A percentile compares a stretch with the other conserved stretches of the same genome.
Evolutionary conservation across 2,329 filamentous ascomycete species (phyloP).

Genomic region (Pleurostoma richardsiae): DNA sequence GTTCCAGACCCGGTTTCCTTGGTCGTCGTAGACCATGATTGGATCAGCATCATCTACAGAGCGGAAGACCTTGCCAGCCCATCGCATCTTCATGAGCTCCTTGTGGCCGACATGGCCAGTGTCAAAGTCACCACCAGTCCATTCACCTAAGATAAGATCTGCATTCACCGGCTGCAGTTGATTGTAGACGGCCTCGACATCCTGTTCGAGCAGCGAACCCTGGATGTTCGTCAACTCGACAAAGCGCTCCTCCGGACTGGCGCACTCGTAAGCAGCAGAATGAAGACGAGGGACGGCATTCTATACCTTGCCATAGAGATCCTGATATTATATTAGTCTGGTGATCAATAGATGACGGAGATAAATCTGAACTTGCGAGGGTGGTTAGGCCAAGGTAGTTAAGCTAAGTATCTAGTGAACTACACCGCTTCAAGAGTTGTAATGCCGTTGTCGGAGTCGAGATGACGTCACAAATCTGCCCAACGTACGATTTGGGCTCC

Average conservation of each 20-base stretch:
- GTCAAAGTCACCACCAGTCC: slow-evolving; percentile 19
- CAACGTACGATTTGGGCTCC: too few relatives aligned
- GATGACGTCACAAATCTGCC: too few relatives aligned
- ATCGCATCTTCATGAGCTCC: slow-evolving; percentile 16
- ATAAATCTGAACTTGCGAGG: too few relatives aligned
- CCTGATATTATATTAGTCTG: too few relatives aligned
- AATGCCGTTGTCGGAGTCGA: too few relatives aligned
- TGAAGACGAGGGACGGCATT: too few relatives aligned
- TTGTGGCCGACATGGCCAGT: slow-evolving; percentile 17
- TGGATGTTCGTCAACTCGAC: not conserved
- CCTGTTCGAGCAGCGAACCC: not conserved
- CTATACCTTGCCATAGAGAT: too few relatives aligned
- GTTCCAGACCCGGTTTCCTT: slow-evolving; percentile 6
- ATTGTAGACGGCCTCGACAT: slow-evolving; percentile 7
- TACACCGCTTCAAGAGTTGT: too few relatives aligned
- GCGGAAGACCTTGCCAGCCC: slow-evolving; percentile 23
- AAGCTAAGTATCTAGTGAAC: too few relatives aligned
- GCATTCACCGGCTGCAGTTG: slow-evolving; percentile 15
- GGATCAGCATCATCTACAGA: slow-evolving; percentile 22
- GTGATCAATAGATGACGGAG: too few relatives aligned
- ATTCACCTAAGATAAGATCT: slow-evolving; percentile 18
- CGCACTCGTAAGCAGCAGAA: not conserved
- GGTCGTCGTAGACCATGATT: slow-evolving; percentile 14
- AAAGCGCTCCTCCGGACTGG: not conserved
- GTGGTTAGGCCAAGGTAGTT: too few relatives aligned